Percentiles rank a stretch among this genome's conserved stretches.
Evolutionary conservation across 441 rosid genomes (phyloP).

Genomic region (Erodium moschatum): DNA sequence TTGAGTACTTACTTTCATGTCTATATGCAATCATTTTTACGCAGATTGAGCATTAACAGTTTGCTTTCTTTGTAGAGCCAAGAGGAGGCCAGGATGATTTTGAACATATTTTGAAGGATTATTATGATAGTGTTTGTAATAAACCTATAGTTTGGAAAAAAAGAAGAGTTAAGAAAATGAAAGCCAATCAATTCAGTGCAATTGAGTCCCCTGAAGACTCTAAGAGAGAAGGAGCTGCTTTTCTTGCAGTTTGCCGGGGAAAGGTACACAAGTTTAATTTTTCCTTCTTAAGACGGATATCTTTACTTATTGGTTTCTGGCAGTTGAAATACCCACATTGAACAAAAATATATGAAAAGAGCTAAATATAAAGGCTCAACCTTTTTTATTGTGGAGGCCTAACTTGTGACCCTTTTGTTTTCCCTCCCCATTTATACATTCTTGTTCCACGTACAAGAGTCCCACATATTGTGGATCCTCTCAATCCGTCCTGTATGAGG

Average conservation of each 20-base stretch:
- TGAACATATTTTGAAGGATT: slow-evolving; percentile 65
- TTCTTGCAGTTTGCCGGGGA: slow-evolving; percentile 94
- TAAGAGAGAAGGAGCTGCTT: slow-evolving; percentile 65
- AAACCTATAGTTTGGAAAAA: slow-evolving; percentile 37
- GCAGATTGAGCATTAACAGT: slow-evolving; percentile 19
- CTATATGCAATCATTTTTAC: slow-evolving; percentile 4
- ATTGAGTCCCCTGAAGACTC: slow-evolving; percentile 30
- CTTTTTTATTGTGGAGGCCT: too few relatives aligned
- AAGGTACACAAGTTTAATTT: slow-evolving; percentile 42
- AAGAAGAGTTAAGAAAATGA: slow-evolving; percentile 48
- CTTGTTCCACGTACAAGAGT: background rate
- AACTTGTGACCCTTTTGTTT: too few relatives aligned
- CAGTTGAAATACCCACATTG: too few relatives aligned
- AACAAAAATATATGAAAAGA: too few relatives aligned
- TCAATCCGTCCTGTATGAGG: too few relatives aligned
- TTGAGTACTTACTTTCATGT: slow-evolving; percentile 18
- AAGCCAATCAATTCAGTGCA: slow-evolving; percentile 25
- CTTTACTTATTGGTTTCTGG: background rate
- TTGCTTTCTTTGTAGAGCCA: slow-evolving; percentile 54
- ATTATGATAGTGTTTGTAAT: slow-evolving; percentile 47
- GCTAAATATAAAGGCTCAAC: too few relatives aligned
- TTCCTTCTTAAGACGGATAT: slow-evolving; percentile 8
- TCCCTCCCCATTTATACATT: background rate
- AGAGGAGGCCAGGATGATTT: slow-evolving; percentile 72
- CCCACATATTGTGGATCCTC: too few relatives aligned